phyloP scores from a whole-genome alignment of 805 yeast species.

The Saccharomycopsis malanga region DNA sequence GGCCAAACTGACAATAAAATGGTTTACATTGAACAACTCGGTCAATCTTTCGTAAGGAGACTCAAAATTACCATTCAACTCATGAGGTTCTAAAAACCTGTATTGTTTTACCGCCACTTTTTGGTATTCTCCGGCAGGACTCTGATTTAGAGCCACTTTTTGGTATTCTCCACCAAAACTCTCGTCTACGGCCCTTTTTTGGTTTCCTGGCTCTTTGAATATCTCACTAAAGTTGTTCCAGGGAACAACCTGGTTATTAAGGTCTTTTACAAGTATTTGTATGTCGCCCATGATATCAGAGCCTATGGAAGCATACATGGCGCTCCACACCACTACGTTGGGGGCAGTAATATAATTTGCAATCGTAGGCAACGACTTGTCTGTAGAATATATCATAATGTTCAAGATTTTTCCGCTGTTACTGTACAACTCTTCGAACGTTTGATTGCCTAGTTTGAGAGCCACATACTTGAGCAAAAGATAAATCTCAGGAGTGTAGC shows the following conservation, averaged over 20 bases:
- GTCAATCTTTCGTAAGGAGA: slow-evolving; percentile 84
- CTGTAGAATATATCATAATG: slow-evolving; percentile 77
- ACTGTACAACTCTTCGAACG: slow-evolving; percentile 89
- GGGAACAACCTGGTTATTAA: slow-evolving; percentile 55
- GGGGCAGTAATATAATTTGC: slow-evolving; percentile 91
- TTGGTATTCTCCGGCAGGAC: slow-evolving; percentile 24
- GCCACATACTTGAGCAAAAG: slow-evolving; percentile 73
- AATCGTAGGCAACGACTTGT: slow-evolving; percentile 59
- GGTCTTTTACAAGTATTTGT: slow-evolving; percentile 50
- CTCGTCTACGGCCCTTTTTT: too few species aligned
- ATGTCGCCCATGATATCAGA: slow-evolving; percentile 55
- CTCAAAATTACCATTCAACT: slow-evolving; percentile 39
- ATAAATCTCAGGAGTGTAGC: slow-evolving; percentile 81
- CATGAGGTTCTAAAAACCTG: slow-evolving; percentile 38
- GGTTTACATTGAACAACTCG: slow-evolving; percentile 91
- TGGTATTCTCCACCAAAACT: not conserved
- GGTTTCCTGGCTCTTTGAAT: slow-evolving; percentile 25
- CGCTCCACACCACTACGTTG: slow-evolving; percentile 83
- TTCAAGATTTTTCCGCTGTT: slow-evolving; percentile 74
- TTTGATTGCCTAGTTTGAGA: slow-evolving; percentile 67
- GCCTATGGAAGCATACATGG: slow-evolving; percentile 80
- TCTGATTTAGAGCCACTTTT: not conserved
- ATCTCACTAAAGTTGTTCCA: slow-evolving; percentile 49
- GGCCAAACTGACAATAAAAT: slow-evolving; percentile 84
- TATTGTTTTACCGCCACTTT: slow-evolving; percentile 7